Base-by-base conservation (phyloP, 148 eudicot genomes). In the Spergularia marina region DNA sequence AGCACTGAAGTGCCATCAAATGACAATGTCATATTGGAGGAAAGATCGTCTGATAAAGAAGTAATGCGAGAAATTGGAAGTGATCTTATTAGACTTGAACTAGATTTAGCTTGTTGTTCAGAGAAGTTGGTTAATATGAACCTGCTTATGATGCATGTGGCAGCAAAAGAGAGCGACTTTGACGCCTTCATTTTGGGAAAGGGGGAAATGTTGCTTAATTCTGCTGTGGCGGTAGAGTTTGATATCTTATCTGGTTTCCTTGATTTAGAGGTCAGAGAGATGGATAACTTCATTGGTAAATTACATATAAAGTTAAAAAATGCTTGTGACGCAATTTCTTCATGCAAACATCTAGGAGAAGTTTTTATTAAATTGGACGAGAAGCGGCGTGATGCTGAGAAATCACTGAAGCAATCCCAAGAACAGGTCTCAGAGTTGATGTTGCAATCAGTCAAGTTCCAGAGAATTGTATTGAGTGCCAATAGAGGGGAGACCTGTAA, bases 111-210 rank as follows among this genome's bases (percentile, higher is more conserved):
- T 12, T 81, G 87, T 83, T 80, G 85, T 72, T 80, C 87, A 53
- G 99, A 96, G 81, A 96, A 91, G 82, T 83, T 93, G 78, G 85
- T 82, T 75, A 96, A 92, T 83, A 85, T 96, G 81, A 86, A 85
- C 82, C 65, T 89, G 66, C 87, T 92, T 18, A 88, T 90, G 82
- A 79, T 92, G 90, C 93, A 88, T 72, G 93, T 96, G 77, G 89
- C 88, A 40, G 84, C 83, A 23, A 96, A 89, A 74, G 99, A 91
- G 83, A 83, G 79, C 79, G 93, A 92, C 74, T 86, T 89, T 79
- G 99, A 92, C 87, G 84, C 89, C 57, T 89, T 87, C 79, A 74
- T 77, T 59, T 70, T 66, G 13, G 90, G 76, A 53, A 76, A 81
- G 70, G 91, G 86, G 40, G 77, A 80, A 30, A 41, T 23, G 23